Evolutionary conservation across 257 asterid species (phyloP).

Genomic region (Linaria vulgaris): DNA sequence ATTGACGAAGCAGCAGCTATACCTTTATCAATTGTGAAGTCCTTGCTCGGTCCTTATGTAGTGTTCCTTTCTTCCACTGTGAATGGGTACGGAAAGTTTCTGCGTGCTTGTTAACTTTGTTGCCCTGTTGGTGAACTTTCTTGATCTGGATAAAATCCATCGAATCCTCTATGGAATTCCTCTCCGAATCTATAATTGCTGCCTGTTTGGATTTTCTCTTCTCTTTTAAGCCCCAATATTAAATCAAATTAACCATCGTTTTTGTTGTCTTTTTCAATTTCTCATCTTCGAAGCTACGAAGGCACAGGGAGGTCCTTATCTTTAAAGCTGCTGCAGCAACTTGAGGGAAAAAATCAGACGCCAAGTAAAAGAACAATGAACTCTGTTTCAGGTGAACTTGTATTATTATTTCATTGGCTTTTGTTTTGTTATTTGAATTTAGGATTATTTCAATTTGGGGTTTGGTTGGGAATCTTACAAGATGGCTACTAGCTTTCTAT

Average conservation of each 20-base stretch:
- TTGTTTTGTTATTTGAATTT: too few species aligned
- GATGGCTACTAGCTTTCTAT: not conserved
- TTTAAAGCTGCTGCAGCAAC: slow-evolving; percentile 81
- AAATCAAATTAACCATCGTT: slow-evolving; percentile 11
- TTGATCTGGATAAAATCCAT: not conserved
- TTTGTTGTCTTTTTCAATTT: slow-evolving; percentile 16
- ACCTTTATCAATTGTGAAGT: slow-evolving; percentile 89
- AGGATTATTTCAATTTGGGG: not conserved
- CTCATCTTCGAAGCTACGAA: slow-evolving; percentile 73
- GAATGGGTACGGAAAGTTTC: slow-evolving; percentile 59
- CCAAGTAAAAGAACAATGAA: slow-evolving; percentile 55
- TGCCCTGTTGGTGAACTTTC: not conserved
- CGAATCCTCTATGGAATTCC: slow-evolving; percentile 6
- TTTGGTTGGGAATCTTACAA: not conserved
- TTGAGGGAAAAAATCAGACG: slow-evolving; percentile 72
- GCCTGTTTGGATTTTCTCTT: slow-evolving; percentile 19
- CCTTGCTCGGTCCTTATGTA: slow-evolving; percentile 95
- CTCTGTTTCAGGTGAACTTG: slow-evolving; percentile 68
- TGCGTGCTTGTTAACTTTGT: too few species aligned
- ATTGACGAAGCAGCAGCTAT: slow-evolving; percentile 99
- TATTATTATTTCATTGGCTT: too few species aligned
- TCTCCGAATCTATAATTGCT: not conserved
- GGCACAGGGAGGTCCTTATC: slow-evolving; percentile 98
- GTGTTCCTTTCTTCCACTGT: slow-evolving; percentile 97
- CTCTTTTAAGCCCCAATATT: not conserved